A percentile compares a stretch with the other conserved stretches of the same genome.
These are phyloP conservation scores for Betula pendula DNA, from an alignment of 306 rosid genomes.

Conservation along the genomic window DNA sequence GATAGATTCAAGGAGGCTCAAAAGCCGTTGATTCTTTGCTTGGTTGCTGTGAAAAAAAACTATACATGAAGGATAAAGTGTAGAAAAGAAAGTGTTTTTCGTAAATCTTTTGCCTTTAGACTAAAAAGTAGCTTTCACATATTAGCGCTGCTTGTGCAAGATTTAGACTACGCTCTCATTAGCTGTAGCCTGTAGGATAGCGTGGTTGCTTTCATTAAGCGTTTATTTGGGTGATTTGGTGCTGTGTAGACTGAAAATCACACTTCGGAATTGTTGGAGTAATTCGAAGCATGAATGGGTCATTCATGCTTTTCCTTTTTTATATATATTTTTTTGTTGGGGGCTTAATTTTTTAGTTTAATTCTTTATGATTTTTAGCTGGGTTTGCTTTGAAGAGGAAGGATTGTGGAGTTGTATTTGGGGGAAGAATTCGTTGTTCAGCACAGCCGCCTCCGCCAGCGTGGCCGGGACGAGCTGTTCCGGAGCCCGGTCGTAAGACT, in stretches of 20 bases:
- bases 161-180: no score
- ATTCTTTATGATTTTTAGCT: slow-evolving; percentile 39
- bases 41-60: neutral
- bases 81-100: no score
- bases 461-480: slow-evolving; percentile 92
- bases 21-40: neutral
- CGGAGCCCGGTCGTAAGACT: slow-evolving; percentile 45
- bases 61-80: neutral
- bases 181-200: no score
- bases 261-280: neutral
- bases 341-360: slow-evolving; percentile 3
- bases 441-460: slow-evolving; percentile 76
- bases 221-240: neutral
- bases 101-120: neutral
- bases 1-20: neutral
- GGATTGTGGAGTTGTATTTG: slow-evolving; percentile 37
- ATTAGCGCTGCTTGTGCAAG: neutral
- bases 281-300: neutral
- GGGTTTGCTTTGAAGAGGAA: slow-evolving; percentile 60
- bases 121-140: neutral
- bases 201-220: neutral
- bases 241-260: neutral
- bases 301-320: neutral
- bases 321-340: slow-evolving; percentile 16
- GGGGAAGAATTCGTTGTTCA: slow-evolving; percentile 62